Evolutionary conservation across 805 yeast genomes (phyloP).

Genomic region (Metschnikowia similis): DNA sequence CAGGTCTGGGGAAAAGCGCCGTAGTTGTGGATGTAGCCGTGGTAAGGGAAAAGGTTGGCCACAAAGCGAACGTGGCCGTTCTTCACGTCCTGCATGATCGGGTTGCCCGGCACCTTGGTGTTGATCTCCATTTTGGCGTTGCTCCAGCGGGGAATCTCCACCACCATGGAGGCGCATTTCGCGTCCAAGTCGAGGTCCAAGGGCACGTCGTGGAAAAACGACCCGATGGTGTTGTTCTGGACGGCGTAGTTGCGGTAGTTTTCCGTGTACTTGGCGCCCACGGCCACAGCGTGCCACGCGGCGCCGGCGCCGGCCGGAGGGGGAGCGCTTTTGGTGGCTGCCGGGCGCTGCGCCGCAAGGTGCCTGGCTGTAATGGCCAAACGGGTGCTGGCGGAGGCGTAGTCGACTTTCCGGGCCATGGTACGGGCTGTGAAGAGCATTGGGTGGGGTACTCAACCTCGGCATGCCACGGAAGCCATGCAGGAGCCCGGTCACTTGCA

Average conservation of each 20-base stretch:
- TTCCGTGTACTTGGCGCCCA: slow-evolving; percentile 34
- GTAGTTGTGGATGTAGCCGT: slow-evolving; percentile 97
- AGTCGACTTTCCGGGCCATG: neutral
- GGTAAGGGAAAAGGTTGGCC: slow-evolving; percentile 97
- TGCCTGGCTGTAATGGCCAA: slow-evolving; percentile 11
- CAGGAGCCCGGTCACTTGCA: neutral
- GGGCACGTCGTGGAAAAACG: slow-evolving; percentile 74
- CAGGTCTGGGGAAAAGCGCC: slow-evolving; percentile 98
- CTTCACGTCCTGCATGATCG: slow-evolving; percentile 95
- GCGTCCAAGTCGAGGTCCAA: slow-evolving; percentile 40
- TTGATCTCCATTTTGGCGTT: slow-evolving; percentile 95
- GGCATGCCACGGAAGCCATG: neutral
- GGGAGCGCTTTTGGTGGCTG: neutral
- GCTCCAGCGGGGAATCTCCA: slow-evolving; percentile 98
- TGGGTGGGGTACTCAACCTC: neutral
- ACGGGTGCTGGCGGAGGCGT: slow-evolving; percentile 5
- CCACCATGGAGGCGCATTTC: slow-evolving; percentile 63
- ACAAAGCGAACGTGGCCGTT: slow-evolving; percentile 95
- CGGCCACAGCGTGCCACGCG: slow-evolving; percentile 2
- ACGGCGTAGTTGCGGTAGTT: slow-evolving; percentile 42
- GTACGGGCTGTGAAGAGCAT: slow-evolving; percentile 1
- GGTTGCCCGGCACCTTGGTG: slow-evolving; percentile 80
- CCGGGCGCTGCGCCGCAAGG: neutral
- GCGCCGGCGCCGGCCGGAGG: neutral
- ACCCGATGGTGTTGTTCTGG: slow-evolving; percentile 41